Conservation (phyloP, 108 stramenopile species). For the Mediolabrus comicus region DNA sequence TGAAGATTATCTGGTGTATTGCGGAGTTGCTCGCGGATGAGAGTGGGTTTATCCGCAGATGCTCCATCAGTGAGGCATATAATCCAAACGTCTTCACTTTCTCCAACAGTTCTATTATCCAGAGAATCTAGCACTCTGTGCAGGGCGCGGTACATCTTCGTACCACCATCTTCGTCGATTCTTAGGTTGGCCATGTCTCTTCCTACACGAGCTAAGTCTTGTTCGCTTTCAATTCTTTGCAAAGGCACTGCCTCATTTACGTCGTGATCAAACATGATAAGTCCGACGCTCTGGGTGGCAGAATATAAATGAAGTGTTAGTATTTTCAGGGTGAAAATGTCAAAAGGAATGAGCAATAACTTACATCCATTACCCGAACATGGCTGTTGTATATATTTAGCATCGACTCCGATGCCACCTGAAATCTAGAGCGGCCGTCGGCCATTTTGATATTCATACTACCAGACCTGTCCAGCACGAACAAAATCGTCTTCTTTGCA, state of each 20-base stretch:
- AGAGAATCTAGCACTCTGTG: slow-evolving; percentile 3
- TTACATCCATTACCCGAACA: slow-evolving; percentile 23
- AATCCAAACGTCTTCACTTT: slow-evolving; percentile 13
- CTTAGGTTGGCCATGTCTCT: slow-evolving; percentile 1
- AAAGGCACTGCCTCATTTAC: slow-evolving; percentile 10
- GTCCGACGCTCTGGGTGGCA: slow-evolving; percentile 9
- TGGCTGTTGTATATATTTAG: slow-evolving; percentile 22
- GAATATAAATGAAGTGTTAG: not conserved
- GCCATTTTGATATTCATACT: slow-evolving; percentile 16
- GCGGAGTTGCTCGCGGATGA: not conserved
- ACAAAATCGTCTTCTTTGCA: slow-evolving; percentile 2
- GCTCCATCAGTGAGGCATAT: slow-evolving; percentile 27
- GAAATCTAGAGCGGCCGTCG: slow-evolving; percentile 4
- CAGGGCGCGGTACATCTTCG: slow-evolving; percentile 14
- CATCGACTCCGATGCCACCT: slow-evolving; percentile 26
- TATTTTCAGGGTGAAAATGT: not conserved
- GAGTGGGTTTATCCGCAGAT: slow-evolving; percentile 5
- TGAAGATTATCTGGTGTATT: slow-evolving; percentile 13
- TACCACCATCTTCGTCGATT: slow-evolving; percentile 10
- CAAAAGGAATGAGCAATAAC: not conserved
- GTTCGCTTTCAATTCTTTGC: not conserved
- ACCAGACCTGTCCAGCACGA: slow-evolving; percentile 26
- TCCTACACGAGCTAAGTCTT: not conserved
- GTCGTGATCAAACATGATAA: slow-evolving; percentile 10
- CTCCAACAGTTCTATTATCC: not conserved